Evolutionary conservation across 177 flowering plant genomes (phyloP).

Genomic region (Tripterygium wilfordii): DNA sequence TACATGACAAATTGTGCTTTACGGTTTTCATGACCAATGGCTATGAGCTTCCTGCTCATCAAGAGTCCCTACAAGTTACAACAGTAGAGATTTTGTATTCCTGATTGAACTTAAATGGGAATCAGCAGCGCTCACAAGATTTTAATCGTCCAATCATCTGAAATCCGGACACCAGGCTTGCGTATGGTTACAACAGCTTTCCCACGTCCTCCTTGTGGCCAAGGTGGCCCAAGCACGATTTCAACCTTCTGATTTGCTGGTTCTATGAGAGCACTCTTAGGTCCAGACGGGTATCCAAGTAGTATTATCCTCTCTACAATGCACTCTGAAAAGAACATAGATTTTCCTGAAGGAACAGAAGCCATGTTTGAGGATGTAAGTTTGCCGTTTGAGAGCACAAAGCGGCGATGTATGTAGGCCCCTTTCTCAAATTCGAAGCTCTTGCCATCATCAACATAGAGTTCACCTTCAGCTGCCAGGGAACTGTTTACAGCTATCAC

Average conservation of each 20-base stretch:
- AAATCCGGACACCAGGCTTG: slow-evolving; percentile 62
- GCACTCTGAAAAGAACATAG: slow-evolving; percentile 40
- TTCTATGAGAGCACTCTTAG: slow-evolving; percentile 60
- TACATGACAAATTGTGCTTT: too few species aligned
- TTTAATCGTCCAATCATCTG: slow-evolving; percentile 81
- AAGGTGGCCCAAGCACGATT: slow-evolving; percentile 62
- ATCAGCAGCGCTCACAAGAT: slow-evolving; percentile 46
- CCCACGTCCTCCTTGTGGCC: slow-evolving; percentile 27
- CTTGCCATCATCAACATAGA: slow-evolving; percentile 90
- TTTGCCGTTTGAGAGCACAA: slow-evolving; percentile 68
- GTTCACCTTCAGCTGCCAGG: slow-evolving; percentile 82
- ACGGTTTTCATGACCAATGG: too few species aligned
- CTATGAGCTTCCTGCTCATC: too few species aligned
- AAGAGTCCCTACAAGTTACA: too few species aligned
- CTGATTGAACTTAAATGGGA: too few species aligned
- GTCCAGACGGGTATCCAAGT: slow-evolving; percentile 47
- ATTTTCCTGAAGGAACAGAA: slow-evolving; percentile 19
- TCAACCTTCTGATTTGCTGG: slow-evolving; percentile 53
- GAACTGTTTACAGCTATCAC: slow-evolving; percentile 88
- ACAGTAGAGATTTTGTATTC: too few species aligned
- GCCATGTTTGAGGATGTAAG: slow-evolving; percentile 53
- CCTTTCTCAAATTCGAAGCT: slow-evolving; percentile 82
- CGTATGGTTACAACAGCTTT: slow-evolving; percentile 54
- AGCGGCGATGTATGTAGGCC: slow-evolving; percentile 81
- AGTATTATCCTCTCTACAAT: slow-evolving; percentile 78